Base-by-base conservation (phyloP, 306 rosid species). In the Mimosa pudica region DNA sequence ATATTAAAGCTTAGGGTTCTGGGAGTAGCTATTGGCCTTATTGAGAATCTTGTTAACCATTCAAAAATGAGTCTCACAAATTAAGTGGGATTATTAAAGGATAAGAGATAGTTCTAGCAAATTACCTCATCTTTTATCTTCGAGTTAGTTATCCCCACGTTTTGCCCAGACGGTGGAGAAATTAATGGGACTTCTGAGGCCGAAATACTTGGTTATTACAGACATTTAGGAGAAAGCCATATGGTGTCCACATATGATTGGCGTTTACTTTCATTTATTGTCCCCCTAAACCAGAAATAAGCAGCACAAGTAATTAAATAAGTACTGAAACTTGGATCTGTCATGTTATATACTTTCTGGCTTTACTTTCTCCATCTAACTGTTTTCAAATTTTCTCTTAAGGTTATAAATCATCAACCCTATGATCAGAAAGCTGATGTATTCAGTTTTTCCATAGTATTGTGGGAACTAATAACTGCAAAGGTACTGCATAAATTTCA, bases 381-480 rank as follows among this genome's bases (percentile, higher is more conserved):
- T 72, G 71, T 36, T 81, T 63, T 61, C 62, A 73, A 70, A 76
- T 82, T 82, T 85, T 84, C 75, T 81, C 74, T 48, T 85, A 44
- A 96, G 99, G 99, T 96, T 78, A 96, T 93, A 86, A 96, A 96
- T 77, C 99, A 96, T 89, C 98, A 91, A 83, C 98, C 96, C 36
- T 96, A 96, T 77, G 94, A 96, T 84, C 99, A 96, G 82, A 93
- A 96, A 84, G 99, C 98, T 71, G 99, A 96, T 65, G 88, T 96
- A 12, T 96, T 96, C 93, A 96, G 99, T 84, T 96, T 91, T 81
- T 90, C 99, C 32, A 91, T 96, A 82, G 99, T 96, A 70, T 86
- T 96, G 55, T 96, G 99, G 99, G 99, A 96, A 89, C 91, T 96
- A 63, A 90, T 93, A 84, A 93, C 99, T 63, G 98, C 94, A 66